phyloP scores from a whole-genome alignment of 176 grass and related monocot species.

The Oryza coarctata region DNA sequence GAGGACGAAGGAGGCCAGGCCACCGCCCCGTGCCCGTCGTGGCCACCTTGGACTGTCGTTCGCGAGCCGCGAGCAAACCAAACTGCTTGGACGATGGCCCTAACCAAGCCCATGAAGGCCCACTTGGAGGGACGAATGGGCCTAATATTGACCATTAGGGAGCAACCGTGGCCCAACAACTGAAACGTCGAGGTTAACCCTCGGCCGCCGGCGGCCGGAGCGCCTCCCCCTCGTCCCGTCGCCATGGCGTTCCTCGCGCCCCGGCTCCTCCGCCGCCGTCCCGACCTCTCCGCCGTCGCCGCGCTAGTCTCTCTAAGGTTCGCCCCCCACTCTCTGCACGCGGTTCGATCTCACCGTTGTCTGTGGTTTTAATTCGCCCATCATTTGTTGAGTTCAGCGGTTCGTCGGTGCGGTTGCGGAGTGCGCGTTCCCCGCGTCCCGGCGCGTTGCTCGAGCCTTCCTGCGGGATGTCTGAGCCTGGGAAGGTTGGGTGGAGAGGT shows the following conservation, averaged over 20 bases:
- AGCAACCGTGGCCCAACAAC: no score
- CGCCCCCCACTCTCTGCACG: not conserved
- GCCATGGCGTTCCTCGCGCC: conserved; percentile 38
- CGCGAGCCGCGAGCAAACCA: no score
- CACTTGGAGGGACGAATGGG: no score
- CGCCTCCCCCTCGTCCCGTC: not conserved
- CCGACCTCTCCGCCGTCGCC: not conserved
- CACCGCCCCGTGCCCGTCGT: no score
- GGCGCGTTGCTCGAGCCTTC: not conserved
- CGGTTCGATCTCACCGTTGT: not conserved
- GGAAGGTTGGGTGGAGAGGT: not conserved
- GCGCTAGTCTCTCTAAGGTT: conserved; percentile 14
- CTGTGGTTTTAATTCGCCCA: not conserved
- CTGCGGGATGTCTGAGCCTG: not conserved
- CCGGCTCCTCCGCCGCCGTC: conserved; percentile 3
- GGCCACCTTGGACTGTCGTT: no score
- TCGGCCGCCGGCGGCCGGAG: not conserved
- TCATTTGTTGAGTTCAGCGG: conserved; percentile 26
- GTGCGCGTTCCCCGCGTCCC: not conserved
- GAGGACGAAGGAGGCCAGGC: not conserved
- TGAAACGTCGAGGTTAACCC: no score
- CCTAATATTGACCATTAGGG: no score
- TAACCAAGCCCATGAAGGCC: no score
- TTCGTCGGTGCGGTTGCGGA: not conserved
- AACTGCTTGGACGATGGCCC: no score